These are phyloP conservation scores for Bauhinia variegata DNA, from an alignment of 306 rosid species.

Conservation along the genomic window DNA sequence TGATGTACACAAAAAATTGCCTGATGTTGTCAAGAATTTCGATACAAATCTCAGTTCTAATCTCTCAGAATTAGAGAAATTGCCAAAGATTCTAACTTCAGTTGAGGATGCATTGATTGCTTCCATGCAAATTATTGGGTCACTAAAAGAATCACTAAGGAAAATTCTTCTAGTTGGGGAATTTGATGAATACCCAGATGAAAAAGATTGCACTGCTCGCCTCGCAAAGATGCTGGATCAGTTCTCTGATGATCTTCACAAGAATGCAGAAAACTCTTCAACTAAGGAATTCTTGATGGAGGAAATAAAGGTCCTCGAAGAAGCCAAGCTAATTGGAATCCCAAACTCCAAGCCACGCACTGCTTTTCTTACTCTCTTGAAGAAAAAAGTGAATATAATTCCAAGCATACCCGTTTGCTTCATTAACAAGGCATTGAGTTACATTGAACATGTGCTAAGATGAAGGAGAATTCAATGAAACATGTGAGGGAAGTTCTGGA, in stretches of 20 bases:
- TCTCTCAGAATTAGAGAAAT: conserved; percentile 28
- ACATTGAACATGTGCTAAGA: too few species aligned
- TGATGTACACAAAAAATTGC: conserved; percentile 54
- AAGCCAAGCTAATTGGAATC: conserved; percentile 47
- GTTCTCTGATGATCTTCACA: not conserved
- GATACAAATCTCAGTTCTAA: conserved; percentile 40
- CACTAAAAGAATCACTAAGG: conserved; percentile 44
- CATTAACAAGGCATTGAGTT: too few species aligned
- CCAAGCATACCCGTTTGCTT: conserved; percentile 34
- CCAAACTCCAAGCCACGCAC: conserved; percentile 58
- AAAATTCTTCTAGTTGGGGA: conserved; percentile 49
- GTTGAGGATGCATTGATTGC: too few species aligned
- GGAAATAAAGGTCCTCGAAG: conserved; percentile 47
- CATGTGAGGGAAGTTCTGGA: too few species aligned
- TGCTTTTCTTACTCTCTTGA: conserved; percentile 40
- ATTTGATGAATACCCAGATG: conserved; percentile 45
- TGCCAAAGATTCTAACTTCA: too few species aligned
- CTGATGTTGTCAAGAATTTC: conserved; percentile 48
- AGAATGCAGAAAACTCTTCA: conserved; percentile 14
- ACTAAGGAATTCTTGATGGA: conserved; percentile 33
- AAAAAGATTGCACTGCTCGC: conserved; percentile 41
- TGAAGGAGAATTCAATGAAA: too few species aligned
- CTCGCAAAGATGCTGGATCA: conserved; percentile 37
- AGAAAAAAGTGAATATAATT: conserved; percentile 41
- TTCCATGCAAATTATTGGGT: conserved; percentile 48